Evolutionary conservation across 1,139 yeast genomes (phyloP).

Genomic region (Lodderomyces metapsilosis): DNA sequence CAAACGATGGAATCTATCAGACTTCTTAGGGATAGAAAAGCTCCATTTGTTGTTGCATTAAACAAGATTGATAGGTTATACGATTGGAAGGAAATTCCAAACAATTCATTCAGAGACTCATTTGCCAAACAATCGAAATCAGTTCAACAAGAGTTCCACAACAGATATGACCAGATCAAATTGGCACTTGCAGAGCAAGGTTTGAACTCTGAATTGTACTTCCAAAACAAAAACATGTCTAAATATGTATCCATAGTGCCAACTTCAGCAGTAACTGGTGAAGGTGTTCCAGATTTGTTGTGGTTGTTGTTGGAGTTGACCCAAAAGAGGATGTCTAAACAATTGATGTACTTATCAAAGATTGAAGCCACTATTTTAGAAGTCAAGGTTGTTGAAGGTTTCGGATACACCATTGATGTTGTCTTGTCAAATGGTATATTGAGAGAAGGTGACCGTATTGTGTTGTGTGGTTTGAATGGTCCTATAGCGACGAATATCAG

Average conservation of each 20-base stretch:
- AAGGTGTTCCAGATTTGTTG: conserved; percentile 98
- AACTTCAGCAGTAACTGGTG: conserved; percentile 98
- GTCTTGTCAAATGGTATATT: conserved; percentile 92
- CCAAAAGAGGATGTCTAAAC: conserved; percentile 98
- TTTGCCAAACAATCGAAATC: conserved; percentile 76
- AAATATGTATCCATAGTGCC: conserved; percentile 96
- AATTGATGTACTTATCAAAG: conserved; percentile 91
- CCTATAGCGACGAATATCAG: conserved; percentile 97
- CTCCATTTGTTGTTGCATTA: conserved; percentile 95
- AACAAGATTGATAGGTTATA: conserved; percentile 96
- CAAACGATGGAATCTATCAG: conserved; percentile 94
- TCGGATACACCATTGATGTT: conserved; percentile 98
- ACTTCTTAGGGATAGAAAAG: conserved; percentile 91
- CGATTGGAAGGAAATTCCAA: conserved; percentile 88
- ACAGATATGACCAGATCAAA: conserved; percentile 80
- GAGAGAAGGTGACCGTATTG: conserved; percentile 92
- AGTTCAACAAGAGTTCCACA: conserved; percentile 90
- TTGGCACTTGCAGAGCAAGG: conserved; percentile 97
- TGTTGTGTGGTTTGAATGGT: conserved; percentile 96
- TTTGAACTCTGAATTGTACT: conserved; percentile 93
- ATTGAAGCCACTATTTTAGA: conserved; percentile 96
- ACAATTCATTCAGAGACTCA: conserved; percentile 95
- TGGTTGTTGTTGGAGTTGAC: conserved; percentile 94
- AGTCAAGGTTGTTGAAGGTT: conserved; percentile 98
- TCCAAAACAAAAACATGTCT: conserved; percentile 89